Evolutionary conservation across 2,329 filamentous ascomycete species (phyloP).

Genomic region (Sporothrix humicola): DNA sequence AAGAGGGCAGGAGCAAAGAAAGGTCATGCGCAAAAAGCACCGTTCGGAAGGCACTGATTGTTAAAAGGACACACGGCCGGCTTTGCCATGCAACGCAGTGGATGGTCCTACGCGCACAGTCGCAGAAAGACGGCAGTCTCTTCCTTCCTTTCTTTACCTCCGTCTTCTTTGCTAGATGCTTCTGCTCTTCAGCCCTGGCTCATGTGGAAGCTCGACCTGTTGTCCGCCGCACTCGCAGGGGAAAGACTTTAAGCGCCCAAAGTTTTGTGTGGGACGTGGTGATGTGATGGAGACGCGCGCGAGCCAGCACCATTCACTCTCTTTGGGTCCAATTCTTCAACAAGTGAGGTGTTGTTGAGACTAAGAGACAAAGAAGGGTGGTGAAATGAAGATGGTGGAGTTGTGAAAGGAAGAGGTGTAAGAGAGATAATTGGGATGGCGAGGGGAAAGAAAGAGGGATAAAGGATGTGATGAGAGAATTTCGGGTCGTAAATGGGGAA

Average conservation of each 20-base stretch:
- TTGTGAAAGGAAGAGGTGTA: neutral
- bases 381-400: neutral
- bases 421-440: neutral
- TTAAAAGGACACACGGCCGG: neutral
- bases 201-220: neutral
- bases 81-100: slow-evolving; percentile 1
- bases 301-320: neutral
- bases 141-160: neutral
- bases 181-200: neutral
- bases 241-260: neutral
- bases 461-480: neutral
- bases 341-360: neutral
- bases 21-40: neutral
- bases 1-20: neutral
- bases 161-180: neutral
- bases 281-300: neutral
- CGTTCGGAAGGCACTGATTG: neutral
- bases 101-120: neutral
- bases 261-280: neutral
- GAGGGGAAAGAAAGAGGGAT: neutral
- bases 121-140: too few species aligned
- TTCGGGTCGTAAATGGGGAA: neutral
- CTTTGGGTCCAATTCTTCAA: neutral
- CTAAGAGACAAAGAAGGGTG: neutral
- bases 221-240: slow-evolving; percentile 20